A percentile compares a stretch with the other conserved stretches of the same genome.
Evolutionary conservation across 108 stramenopile species (phyloP).

Genomic region (Craspedostauros australis): DNA sequence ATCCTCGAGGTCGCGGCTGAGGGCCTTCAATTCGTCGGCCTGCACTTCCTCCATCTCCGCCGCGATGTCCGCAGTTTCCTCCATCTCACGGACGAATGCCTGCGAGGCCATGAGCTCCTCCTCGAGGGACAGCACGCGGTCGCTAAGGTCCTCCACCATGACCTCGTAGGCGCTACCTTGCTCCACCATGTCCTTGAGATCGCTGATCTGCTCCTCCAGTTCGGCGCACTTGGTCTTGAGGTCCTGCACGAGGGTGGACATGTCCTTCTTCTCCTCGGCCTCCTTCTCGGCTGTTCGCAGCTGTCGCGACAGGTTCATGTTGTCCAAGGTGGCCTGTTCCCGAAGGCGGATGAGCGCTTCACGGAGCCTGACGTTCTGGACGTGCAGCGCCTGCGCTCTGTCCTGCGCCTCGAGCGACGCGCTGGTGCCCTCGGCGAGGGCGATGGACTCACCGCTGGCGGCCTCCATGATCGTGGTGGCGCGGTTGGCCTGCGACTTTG

Average conservation of each 20-base stretch:
- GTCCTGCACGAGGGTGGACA: conserved; percentile 32
- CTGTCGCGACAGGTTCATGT: conserved; percentile 59
- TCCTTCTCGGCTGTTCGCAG: conserved; percentile 50
- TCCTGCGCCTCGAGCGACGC: conserved; percentile 34
- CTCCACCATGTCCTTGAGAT: conserved; percentile 83
- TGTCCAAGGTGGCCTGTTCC: conserved; percentile 71
- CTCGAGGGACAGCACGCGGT: conserved; percentile 68
- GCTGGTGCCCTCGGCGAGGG: background rate
- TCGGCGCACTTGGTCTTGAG: conserved; percentile 28
- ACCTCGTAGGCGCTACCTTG: conserved; percentile 69
- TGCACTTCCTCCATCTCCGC: conserved; percentile 92
- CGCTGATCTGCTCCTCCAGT: conserved; percentile 50
- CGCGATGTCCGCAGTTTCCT: conserved; percentile 83
- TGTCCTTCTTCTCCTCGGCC: conserved; percentile 27
- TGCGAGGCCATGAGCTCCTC: conserved; percentile 52
- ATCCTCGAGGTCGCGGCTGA: conserved; percentile 72
- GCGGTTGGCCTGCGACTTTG: conserved; percentile 5
- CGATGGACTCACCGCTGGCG: too few relatives aligned
- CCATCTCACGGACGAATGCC: conserved; percentile 63
- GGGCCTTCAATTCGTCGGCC: conserved; percentile 70
- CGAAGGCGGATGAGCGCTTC: conserved; percentile 73
- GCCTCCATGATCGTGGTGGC: too few relatives aligned
- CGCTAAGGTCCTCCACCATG: conserved; percentile 74
- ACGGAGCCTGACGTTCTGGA: conserved; percentile 76
- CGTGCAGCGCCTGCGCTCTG: conserved; percentile 47